Conservation (phyloP, 257 asterid genomes). For the Eustoma russellianum region DNA sequence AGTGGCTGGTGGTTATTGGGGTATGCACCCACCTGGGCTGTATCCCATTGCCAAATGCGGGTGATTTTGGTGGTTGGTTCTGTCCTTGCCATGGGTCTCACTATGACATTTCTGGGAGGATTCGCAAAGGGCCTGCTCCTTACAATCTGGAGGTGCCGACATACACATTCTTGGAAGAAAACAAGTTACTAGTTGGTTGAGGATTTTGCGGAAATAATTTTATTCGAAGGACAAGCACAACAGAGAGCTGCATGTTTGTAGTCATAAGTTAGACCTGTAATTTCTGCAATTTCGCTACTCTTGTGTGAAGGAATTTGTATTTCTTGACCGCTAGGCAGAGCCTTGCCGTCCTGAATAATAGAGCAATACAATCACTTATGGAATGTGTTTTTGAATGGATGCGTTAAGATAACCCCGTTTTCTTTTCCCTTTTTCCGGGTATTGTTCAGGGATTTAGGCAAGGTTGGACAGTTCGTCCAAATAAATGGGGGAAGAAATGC, state of each 20-base stretch:
- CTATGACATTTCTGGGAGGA: constrained; percentile 88
- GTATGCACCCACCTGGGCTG: constrained; percentile 94
- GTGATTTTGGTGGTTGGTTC: constrained; percentile 96
- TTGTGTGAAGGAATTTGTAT: constrained; percentile 12
- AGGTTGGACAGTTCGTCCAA: too few relatives aligned
- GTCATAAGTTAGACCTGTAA: constrained; percentile 4
- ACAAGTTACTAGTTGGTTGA: constrained; percentile 72
- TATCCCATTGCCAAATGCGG: constrained; percentile 95
- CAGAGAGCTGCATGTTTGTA: constrained; percentile 4
- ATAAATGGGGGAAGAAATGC: too few relatives aligned
- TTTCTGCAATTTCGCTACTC: neutral
- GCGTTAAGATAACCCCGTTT: too few relatives aligned
- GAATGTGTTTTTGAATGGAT: constrained; percentile 1
- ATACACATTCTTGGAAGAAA: constrained; percentile 74
- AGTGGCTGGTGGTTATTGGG: constrained; percentile 86
- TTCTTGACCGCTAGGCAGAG: constrained; percentile 15
- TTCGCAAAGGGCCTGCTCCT: constrained; percentile 92
- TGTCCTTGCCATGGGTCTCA: constrained; percentile 98
- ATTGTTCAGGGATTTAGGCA: too few relatives aligned
- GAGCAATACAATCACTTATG: constrained; percentile 11
- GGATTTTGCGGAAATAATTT: neutral
- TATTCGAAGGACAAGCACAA: neutral
- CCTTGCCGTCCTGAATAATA: constrained; percentile 17
- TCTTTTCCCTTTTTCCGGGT: too few relatives aligned
- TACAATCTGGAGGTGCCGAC: constrained; percentile 89